These are phyloP conservation scores for Myriosclerotinia curreyana DNA, from an alignment of 2,329 filamentous ascomycete species.

Conservation along the genomic window DNA sequence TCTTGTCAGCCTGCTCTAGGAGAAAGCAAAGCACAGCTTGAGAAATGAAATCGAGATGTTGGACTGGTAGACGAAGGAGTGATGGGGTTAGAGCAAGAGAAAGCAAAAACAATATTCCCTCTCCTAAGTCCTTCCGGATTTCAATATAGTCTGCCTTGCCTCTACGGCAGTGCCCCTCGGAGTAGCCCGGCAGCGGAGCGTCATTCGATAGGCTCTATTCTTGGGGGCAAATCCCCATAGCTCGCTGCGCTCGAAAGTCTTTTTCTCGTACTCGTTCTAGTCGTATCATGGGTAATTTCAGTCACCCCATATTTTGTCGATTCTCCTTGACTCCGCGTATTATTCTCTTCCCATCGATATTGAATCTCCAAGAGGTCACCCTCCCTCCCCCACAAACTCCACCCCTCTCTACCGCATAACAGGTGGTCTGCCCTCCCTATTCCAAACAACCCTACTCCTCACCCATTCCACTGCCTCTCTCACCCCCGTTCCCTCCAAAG, in stretches of 20 bases:
- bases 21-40: neutral
- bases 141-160: too few species aligned
- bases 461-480: slow-evolving; percentile 97
- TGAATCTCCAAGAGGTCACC: slow-evolving; percentile 1
- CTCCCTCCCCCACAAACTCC: slow-evolving; percentile 21
- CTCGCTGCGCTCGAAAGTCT: too few species aligned
- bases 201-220: too few species aligned
- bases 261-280: too few species aligned
- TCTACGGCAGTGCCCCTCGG: too few species aligned
- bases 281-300: too few species aligned
- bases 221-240: too few species aligned
- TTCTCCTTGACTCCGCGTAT: neutral
- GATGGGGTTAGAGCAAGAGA: neutral
- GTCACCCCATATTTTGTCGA: neutral
- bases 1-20: neutral
- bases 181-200: too few species aligned
- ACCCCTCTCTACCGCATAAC: slow-evolving; percentile 69
- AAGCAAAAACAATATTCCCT: neutral
- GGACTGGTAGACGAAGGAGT: neutral
- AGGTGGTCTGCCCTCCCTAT: slow-evolving; percentile 87
- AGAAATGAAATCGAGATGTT: neutral
- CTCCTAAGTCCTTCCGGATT: too few species aligned
- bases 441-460: slow-evolving; percentile 88
- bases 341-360: neutral
- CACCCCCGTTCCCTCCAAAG: slow-evolving; percentile 83